phyloP scores from a whole-genome alignment of 345 rosid species.

The Hibiscus syriacus region DNA sequence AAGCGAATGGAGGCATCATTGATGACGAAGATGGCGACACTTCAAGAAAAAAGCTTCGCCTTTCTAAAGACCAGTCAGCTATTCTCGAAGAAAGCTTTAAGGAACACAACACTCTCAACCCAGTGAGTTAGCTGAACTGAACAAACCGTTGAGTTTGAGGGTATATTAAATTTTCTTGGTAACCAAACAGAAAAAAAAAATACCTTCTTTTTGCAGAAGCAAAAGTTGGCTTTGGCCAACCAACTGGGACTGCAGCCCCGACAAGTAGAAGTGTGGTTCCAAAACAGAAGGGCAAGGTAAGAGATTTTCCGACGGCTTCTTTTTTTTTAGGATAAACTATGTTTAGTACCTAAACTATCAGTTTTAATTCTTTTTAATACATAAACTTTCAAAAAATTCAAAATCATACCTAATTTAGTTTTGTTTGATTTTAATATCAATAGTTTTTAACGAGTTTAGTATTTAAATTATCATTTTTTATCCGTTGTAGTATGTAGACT shows the following conservation, averaged over 20 bases:
- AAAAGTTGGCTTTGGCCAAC: conserved; percentile 78
- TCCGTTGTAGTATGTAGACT: too few relatives aligned
- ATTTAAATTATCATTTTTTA: too few relatives aligned
- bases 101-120: conserved; percentile 92
- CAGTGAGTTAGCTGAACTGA: conserved; percentile 37
- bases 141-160: neutral
- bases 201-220: conserved; percentile 45
- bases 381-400: too few relatives aligned
- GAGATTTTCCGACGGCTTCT: conserved; percentile 11
- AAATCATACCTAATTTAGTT: too few relatives aligned
- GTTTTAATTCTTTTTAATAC: too few relatives aligned
- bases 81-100: conserved; percentile 90
- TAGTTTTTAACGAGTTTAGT: too few relatives aligned
- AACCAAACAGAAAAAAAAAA: neutral
- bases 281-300: conserved; percentile 95
- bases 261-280: conserved; percentile 99
- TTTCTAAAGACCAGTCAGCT: conserved; percentile 90
- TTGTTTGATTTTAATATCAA: too few relatives aligned
- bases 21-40: conserved; percentile 92
- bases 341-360: too few relatives aligned
- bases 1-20: conserved; percentile 50
- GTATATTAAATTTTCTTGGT: conserved; percentile 4
- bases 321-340: too few relatives aligned
- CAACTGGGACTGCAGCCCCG: conserved; percentile 77
- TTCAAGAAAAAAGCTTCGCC: conserved; percentile 87